Evolutionary conservation across 495 filamentous ascomycete genomes (phyloP), one percentile per base, ranked within the genome.

Genomic region (Recurvomyces mirabilis): DNA sequence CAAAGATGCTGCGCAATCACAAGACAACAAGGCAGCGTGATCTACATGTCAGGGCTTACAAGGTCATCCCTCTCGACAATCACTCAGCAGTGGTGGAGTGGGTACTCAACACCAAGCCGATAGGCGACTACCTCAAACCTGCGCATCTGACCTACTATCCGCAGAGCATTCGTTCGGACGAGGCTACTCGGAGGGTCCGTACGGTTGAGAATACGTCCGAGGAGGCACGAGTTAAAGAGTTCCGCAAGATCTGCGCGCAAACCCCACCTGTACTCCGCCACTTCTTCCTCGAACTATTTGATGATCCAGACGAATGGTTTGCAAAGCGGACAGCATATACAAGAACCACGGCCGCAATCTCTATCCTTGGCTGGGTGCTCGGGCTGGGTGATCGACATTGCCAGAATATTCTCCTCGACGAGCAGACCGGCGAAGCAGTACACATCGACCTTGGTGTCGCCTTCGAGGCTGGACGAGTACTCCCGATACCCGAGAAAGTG

Each of bases 371-470:
- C 12, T 81, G 95, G 59, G 80, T 94, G 1, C 74, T 98, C 2
- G 91, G 91, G 1, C 75, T 98, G n/a, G 91, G 91, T 12, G 91
- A 98, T 65, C 73, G 91, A 19, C 91, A 98, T 64, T 87, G 84
- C 5, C 88, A 98, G 58, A 98, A 98, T 55, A 96, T 98, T 52
- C 72, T 98, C 2, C 72, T 98, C 0, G 91, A 98, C 60, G 76
- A 84, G 38, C 76, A 79, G 47, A 94, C 78, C 13, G 91, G 91
- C 18, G 91, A 98, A 62, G 88, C 87, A 5, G 82, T 98, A 0
- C 91, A 98, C 56, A 98, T 98, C 44, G 91, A 98, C 60, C 73
- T 98, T 6, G 91, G 91, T 29, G 83, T 98, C 14, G 88, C 88
- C 1, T 98, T 98, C 55, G 91, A 98, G 57, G 84, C 76, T 63